Base-by-base conservation (phyloP, 495 filamentous ascomycete genomes). In the Parathielavia hyrcaniae region DNA sequence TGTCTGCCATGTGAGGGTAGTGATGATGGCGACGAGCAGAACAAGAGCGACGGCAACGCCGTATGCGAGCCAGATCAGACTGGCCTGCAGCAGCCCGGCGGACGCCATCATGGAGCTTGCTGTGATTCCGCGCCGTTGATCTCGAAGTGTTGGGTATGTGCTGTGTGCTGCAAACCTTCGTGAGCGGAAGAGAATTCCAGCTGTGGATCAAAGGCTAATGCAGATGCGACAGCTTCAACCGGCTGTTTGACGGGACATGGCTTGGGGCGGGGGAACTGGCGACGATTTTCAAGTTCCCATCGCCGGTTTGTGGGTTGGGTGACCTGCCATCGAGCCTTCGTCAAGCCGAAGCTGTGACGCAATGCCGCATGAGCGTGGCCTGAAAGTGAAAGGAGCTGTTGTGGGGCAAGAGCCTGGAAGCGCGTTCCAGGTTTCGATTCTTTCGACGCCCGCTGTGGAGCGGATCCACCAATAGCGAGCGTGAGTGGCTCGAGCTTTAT, bases 11-110 rank as follows among this genome's bases (percentile, higher is more conserved):
- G 73, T 79, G 71, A 87, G 89, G 35, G 91, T 89, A 57, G 95
- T 95, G 60, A 92, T 81, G 51, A 86, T 81, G 53, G 90, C 84
- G 58, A 89, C 82, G 51, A 80, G 70, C 39, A 91, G 75, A 59
- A 88, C 77, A 35, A 96, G 67, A 53, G 71, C 84, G 38, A 96
- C 75, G 39, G 87, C 89, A 40, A 90, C 82, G 56, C 83, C 90
- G 60, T 93, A 97, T n/a, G 91, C 81, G 34, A 91, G 82, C 91
- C 91, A 96, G 62, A 95, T 95, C 41, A 96, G 80, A 63, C 87
- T 86, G 7, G 85, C 86, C 68, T 91, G 89, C 52, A 96, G 80
- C 64, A 90, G 79, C 50, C 75, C 76, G 55, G 74, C 71, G 30
- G 67, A 43, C 45, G 82, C 83, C 85, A 87, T 86, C 85, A 87